Percentiles rank a stretch among this genome's conserved stretches.
These are phyloP conservation scores for Begonia peltatifolia DNA, from an alignment of 306 rosid genomes.

Conservation along the genomic window DNA sequence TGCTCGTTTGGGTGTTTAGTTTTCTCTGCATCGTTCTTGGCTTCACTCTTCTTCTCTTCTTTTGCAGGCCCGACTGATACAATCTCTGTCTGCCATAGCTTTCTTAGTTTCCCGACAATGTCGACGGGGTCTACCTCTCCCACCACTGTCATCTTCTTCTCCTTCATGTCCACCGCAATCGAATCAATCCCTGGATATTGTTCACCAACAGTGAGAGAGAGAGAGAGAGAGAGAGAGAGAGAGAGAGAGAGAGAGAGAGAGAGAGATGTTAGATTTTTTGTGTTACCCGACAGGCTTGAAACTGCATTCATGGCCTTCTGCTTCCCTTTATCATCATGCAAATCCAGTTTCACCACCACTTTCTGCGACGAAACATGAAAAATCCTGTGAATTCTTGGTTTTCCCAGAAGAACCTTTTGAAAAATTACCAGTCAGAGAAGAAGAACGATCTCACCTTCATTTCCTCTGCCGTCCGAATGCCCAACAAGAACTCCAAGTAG, in stretches of 20 bases:
- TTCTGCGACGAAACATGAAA: conserved; percentile 30
- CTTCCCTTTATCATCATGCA: conserved; percentile 52
- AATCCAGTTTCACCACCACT: conserved; percentile 51
- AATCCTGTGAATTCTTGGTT: not conserved
- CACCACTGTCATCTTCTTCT: conserved; percentile 49
- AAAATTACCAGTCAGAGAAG: no score
- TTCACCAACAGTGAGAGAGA: not conserved
- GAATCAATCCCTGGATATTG: conserved; percentile 53
- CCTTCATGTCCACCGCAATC: conserved; percentile 64
- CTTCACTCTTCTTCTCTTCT: conserved; percentile 3
- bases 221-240: not conserved
- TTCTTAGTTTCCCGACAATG: conserved; percentile 42
- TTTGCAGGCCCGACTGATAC: conserved; percentile 70
- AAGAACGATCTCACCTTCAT: not conserved
- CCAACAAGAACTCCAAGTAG: not conserved
- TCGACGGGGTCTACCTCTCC: conserved; percentile 51
- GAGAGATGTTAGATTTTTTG: not conserved
- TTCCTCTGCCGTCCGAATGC: not conserved
- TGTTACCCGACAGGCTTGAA: conserved; percentile 42
- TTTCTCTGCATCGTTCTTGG: not conserved
- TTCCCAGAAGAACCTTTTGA: no score
- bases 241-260: not conserved
- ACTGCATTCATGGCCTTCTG: conserved; percentile 59
- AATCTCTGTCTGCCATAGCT: conserved; percentile 48
- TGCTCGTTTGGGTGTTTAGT: conserved; percentile 19